Evolutionary conservation across 805 yeast species (phyloP).

Genomic region (Maudiozyma saulgeensis): DNA sequence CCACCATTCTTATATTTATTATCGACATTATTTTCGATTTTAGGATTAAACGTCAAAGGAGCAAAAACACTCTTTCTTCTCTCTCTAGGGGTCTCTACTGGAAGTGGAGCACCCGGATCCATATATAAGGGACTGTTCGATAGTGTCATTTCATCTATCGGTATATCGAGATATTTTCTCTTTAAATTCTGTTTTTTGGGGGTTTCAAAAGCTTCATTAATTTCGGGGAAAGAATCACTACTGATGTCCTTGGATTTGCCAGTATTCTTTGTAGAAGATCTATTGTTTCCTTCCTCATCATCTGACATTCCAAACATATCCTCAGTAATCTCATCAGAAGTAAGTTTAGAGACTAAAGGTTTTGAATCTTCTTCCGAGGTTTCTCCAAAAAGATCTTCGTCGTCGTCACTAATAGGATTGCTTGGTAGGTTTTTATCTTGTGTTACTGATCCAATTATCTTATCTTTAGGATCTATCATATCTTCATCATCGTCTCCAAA

Average conservation of each 20-base stretch:
- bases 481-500: slow-evolving; percentile 30
- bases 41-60: slow-evolving; percentile 73
- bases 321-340: slow-evolving; percentile 24
- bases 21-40: slow-evolving; percentile 66
- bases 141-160: slow-evolving; percentile 49
- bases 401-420: background rate
- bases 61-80: slow-evolving; percentile 61
- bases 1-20: slow-evolving; percentile 87
- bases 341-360: slow-evolving; percentile 2
- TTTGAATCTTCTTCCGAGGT: slow-evolving; percentile 13
- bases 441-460: background rate
- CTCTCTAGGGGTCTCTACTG: slow-evolving; percentile 41
- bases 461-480: slow-evolving; percentile 8
- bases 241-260: slow-evolving; percentile 1
- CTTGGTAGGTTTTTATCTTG: slow-evolving; percentile 25
- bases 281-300: slow-evolving; percentile 15
- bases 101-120: slow-evolving; percentile 82
- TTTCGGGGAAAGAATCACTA: background rate
- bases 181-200: slow-evolving; percentile 11
- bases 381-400: slow-evolving; percentile 31
- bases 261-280: slow-evolving; percentile 4
- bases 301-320: slow-evolving; percentile 27
- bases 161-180: slow-evolving; percentile 39
- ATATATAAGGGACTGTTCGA: slow-evolving; percentile 47
- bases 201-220: background rate